phyloP scores from a whole-genome alignment of 257 asterid genomes.

The Solanum appendiculatum region DNA sequence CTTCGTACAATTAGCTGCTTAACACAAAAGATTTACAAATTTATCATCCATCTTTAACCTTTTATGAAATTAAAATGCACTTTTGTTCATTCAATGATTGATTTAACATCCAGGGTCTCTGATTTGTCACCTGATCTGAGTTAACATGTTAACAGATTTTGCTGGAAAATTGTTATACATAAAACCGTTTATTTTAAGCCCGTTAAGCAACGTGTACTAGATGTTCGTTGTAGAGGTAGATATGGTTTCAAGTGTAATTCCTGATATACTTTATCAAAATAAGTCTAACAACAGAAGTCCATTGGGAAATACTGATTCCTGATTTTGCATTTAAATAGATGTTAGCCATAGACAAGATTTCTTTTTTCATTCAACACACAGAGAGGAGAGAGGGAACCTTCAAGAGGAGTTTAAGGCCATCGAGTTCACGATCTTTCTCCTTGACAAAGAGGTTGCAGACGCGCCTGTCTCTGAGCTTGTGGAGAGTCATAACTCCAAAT shows the following conservation, averaged over 20 bases:
- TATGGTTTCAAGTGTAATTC: not conserved
- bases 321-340: not conserved
- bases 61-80: not conserved
- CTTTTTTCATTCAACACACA: not conserved
- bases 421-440: constrained; percentile 38
- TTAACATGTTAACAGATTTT: not conserved
- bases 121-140: not conserved
- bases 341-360: not conserved
- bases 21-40: not conserved
- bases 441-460: constrained; percentile 30
- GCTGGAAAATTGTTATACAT: not conserved
- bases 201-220: not conserved
- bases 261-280: not conserved
- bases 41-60: not conserved
- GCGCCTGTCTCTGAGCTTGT: constrained; percentile 43
- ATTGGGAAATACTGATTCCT: not conserved
- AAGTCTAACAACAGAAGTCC: not conserved
- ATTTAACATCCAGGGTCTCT: not conserved
- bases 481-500: constrained; percentile 43
- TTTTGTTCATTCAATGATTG: not conserved
- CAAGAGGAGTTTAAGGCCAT: constrained; percentile 43
- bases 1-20: not conserved
- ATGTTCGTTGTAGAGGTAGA: not conserved
- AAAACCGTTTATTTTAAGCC: not conserved
- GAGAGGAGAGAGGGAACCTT: constrained; percentile 28